A percentile compares a stretch with the other conserved stretches of the same genome.
Conservation (phyloP, 768 basidiomycete species). For the Pulveroboletus sp. region DNA sequence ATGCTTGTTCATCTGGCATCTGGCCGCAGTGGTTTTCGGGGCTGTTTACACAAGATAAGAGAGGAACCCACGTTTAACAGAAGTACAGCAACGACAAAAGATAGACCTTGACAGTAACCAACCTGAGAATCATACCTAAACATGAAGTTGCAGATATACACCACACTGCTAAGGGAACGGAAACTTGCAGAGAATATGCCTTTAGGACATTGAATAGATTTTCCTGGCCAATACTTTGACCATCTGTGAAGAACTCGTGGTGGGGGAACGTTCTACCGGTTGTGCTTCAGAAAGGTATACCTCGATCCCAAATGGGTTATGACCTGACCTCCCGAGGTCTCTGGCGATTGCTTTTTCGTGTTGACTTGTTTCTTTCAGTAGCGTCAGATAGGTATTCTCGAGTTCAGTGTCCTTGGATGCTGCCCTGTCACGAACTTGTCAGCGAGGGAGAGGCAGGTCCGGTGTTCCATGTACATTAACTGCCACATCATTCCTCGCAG, state of each 20-base stretch:
- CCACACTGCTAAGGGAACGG: background rate
- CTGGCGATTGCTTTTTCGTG: constrained; percentile 95
- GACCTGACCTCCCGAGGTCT: constrained; percentile 76
- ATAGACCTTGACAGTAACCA: constrained; percentile 96
- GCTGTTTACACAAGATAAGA: background rate
- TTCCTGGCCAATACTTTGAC: constrained; percentile 93
- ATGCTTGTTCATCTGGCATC: constrained; percentile 99
- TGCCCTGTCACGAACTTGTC: constrained; percentile 52
- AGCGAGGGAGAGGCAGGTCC: constrained; percentile 7
- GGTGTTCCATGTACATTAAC: constrained; percentile 61
- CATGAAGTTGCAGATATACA: constrained; percentile 5
- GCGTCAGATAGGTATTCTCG: constrained; percentile 75
- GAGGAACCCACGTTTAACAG: constrained; percentile 72
- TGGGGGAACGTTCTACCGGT: constrained; percentile 85
- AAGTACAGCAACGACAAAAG: constrained; percentile 93
- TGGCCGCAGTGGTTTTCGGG: constrained; percentile 28
- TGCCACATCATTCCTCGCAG: constrained; percentile 97
- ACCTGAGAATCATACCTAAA: constrained; percentile 85
- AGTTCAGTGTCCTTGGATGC: constrained; percentile 90
- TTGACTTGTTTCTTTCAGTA: constrained; percentile 79
- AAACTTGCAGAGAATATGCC: constrained; percentile 85
- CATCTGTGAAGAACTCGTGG: constrained; percentile 94
- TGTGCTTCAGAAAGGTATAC: constrained; percentile 10
- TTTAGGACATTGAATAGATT: constrained; percentile 97
- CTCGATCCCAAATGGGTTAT: background rate